Base-by-base conservation (phyloP, 805 yeast genomes). In the Naumovozyma castellii region DNA sequence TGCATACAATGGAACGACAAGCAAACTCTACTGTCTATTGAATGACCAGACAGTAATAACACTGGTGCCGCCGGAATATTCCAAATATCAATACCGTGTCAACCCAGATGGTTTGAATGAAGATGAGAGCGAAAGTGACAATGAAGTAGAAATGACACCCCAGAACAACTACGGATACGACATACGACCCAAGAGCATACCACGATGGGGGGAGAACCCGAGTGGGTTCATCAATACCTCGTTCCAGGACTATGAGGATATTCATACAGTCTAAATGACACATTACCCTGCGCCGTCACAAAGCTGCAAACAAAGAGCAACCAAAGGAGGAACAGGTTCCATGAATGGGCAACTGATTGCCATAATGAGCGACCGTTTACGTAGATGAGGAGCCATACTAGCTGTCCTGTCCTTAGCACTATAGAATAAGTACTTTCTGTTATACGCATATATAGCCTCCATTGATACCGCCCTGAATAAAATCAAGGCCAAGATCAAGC, bases 1-100 rank as follows among this genome's bases (percentile, higher is more conserved):
- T 12, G 31, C 34, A 12, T 51, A 41, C 35, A 51, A 50, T 35
- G 15, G 16, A 12, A 16, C 10, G 14, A 28, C 28, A 19, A n/a
- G 25, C n/a, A 20, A 29, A 13, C n/a, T 39, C n/a, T 27, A 14
- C 18, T 33, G 35, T 1, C 18, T 39, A 14, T n/a, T 14, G 13
- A n/a, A 28, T 3, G 38, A 39, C 14, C 42, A 39, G 19, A 39
- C 32, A 5, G 14, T 29, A 9, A 9, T 29, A 29, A 29, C 13
- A 5, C 13, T 29, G 13, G 14, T 29, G 8, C 32, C 32, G 13
- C 32, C 32, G 10, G 10, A 22, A 6, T 22, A 22, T 10, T 22
- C 27, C 9, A 22, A 10, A 6, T 6, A 22, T 22, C 27, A 22
- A 22, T 6, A 10, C n/a, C n/a, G n/a, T n/a, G n/a, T n/a, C n/a